Evolutionary conservation across 108 stramenopile species (phyloP).

Genomic region (Epithemia pelagica): DNA sequence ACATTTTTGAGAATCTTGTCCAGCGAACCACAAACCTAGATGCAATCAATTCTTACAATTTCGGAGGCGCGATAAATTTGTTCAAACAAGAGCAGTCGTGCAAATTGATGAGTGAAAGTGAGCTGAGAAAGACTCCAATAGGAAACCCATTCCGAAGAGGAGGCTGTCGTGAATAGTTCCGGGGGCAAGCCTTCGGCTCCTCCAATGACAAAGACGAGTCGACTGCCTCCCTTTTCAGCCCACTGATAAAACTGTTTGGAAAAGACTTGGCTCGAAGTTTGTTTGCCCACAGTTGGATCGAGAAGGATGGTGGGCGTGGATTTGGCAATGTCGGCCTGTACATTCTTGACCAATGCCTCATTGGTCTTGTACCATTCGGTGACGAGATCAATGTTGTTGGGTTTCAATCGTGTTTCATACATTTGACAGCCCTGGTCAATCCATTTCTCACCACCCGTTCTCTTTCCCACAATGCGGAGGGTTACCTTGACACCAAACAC

Average conservation of each 20-base stretch:
- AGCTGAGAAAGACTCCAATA: conserved; percentile 64
- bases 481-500: conserved; percentile 49
- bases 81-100: conserved; percentile 78
- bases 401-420: conserved; percentile 59
- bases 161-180: conserved; percentile 36
- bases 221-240: conserved; percentile 82
- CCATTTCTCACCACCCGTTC: conserved; percentile 62
- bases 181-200: conserved; percentile 86
- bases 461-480: conserved; percentile 79
- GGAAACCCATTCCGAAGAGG: conserved; percentile 2
- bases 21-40: too few relatives aligned
- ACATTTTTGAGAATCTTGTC: too few relatives aligned
- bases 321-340: conserved; percentile 43
- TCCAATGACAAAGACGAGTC: conserved; percentile 85
- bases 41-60: conserved; percentile 45
- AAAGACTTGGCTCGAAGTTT: conserved; percentile 70
- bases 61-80: conserved; percentile 89
- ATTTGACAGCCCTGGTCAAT: conserved; percentile 63
- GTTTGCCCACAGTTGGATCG: conserved; percentile 55
- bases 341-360: conserved; percentile 65
- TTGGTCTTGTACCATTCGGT: conserved; percentile 89
- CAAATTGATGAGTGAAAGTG: conserved; percentile 92
- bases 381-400: conserved; percentile 52
- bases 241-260: conserved; percentile 67
- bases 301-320: conserved; percentile 60